Base-by-base conservation (phyloP, 176 grass and related monocot species). In the Metroxylon sagu region DNA sequence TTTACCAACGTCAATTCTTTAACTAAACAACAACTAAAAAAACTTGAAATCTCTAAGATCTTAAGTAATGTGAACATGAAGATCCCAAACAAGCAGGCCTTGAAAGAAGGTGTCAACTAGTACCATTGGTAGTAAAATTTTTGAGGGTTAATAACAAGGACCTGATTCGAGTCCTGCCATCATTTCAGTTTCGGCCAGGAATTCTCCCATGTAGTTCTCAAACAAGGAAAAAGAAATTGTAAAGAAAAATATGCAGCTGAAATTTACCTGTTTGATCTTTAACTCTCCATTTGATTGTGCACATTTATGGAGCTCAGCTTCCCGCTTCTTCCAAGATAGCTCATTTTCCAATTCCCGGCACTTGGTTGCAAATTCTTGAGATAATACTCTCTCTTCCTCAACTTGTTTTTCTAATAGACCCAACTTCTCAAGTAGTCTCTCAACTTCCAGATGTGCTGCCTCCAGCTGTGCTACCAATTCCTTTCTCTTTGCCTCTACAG, bases 231-330 rank as follows among this genome's bases (percentile, higher is more conserved):
- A 61, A 62, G 60, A 25, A 58, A 6, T 16, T n/a, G 4, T 27
- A 16, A 54, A 23, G 25, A 18, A 15, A 56, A 49, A 29, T 25
- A 27, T 49, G 39, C 25, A 4, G 10, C 19, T 35, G 27, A 60
- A 67, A 6, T 26, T 73, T 79, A 93, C 94, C 82, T 89, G 83
- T 81, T 51, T 85, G 17, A 71, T 29, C 54, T 85, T 65, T 28
- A 85, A 64, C 23, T 83, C 57, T 67, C 63, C 50, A 62, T 63
- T 58, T 25, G 29, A 53, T 21, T 68, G 56, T 54, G 55, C n/a
- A 68, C 70, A 49, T 43, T 70, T 75, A 62, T 63, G 29, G 27
- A 62, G 29, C 28, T 62, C 50, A 54, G 26, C 48, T 18, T 67
- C 53, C 28, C 67, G 19, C 69, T 83, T 76, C 51, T 61, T 76